Evolutionary conservation across 2,329 filamentous ascomycete species (phyloP).

Genomic region (Talaromyces islandicus): DNA sequence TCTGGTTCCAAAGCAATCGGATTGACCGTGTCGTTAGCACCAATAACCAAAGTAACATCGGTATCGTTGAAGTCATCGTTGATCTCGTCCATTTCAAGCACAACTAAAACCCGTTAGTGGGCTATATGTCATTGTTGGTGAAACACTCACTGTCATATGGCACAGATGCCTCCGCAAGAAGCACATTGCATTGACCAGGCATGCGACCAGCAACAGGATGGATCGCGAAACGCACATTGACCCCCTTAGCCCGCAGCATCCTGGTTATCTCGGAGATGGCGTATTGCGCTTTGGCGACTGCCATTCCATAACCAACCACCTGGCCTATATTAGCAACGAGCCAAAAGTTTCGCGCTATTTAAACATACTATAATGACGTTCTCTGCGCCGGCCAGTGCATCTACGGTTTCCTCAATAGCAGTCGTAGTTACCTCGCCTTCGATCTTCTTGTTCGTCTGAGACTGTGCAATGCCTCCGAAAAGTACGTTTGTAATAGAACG

Average conservation of each 20-base stretch:
- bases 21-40: conserved; percentile 89
- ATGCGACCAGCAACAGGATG: conserved; percentile 87
- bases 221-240: conserved; percentile 83
- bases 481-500: conserved; percentile 81
- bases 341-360: background rate
- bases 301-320: conserved; percentile 88
- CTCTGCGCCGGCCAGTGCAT: conserved; percentile 68
- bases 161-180: conserved; percentile 80
- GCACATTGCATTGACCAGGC: conserved; percentile 89
- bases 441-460: conserved; percentile 63
- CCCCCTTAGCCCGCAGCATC: conserved; percentile 65
- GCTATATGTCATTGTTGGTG: background rate
- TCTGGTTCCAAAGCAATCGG: conserved; percentile 80
- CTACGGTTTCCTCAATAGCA: conserved; percentile 72
- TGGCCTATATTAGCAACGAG: conserved; percentile 1
- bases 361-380: conserved; percentile 67
- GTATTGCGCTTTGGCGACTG: conserved; percentile 88
- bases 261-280: conserved; percentile 77
- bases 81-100: conserved; percentile 93
- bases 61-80: conserved; percentile 86
- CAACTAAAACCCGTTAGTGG: conserved; percentile 42
- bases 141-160: conserved; percentile 66
- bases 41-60: conserved; percentile 81
- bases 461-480: conserved; percentile 70
- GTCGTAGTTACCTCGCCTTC: conserved; percentile 75